Percentiles rank a stretch among this genome's conserved stretches.
Evolutionary conservation across 345 rosid genomes (phyloP).

Genomic region (Melastoma malabathricum): DNA sequence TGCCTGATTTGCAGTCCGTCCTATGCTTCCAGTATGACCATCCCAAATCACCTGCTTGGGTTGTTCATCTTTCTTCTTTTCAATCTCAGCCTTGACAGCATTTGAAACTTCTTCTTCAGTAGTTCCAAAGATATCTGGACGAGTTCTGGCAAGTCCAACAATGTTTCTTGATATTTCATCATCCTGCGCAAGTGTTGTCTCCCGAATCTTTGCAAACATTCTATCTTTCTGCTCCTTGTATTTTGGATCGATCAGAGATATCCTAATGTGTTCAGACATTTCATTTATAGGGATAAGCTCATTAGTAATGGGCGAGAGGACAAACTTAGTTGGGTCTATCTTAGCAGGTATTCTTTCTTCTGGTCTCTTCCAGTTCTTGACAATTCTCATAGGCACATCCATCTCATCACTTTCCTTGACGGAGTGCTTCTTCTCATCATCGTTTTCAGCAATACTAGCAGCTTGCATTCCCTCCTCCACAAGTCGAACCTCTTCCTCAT

Average conservation of each 20-base stretch:
- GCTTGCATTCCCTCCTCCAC: slow-evolving; percentile 84
- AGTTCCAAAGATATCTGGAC: slow-evolving; percentile 92
- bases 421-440: slow-evolving; percentile 20
- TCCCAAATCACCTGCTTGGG: slow-evolving; percentile 93
- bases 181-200: slow-evolving; percentile 85
- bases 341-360: slow-evolving; percentile 73
- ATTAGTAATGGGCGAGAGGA: slow-evolving; percentile 75
- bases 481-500: slow-evolving; percentile 81
- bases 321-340: slow-evolving; percentile 70
- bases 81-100: slow-evolving; percentile 89
- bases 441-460: slow-evolving; percentile 47
- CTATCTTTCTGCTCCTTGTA: slow-evolving; percentile 89
- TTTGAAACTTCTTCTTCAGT: slow-evolving; percentile 94
- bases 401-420: slow-evolving; percentile 30
- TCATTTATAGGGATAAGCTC: slow-evolving; percentile 80
- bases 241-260: slow-evolving; percentile 86
- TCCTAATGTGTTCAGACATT: slow-evolving; percentile 91
- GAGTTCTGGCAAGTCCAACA: slow-evolving; percentile 70
- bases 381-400: slow-evolving; percentile 81
- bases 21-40: slow-evolving; percentile 87
- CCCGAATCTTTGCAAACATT: slow-evolving; percentile 89
- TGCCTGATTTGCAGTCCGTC: slow-evolving; percentile 85
- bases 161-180: slow-evolving; percentile 85
- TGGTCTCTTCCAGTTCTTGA: slow-evolving; percentile 92
- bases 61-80: slow-evolving; percentile 87